Conservation (phyloP, 352 stramenopile species). For the Phytophthora pseudosyringae region DNA sequence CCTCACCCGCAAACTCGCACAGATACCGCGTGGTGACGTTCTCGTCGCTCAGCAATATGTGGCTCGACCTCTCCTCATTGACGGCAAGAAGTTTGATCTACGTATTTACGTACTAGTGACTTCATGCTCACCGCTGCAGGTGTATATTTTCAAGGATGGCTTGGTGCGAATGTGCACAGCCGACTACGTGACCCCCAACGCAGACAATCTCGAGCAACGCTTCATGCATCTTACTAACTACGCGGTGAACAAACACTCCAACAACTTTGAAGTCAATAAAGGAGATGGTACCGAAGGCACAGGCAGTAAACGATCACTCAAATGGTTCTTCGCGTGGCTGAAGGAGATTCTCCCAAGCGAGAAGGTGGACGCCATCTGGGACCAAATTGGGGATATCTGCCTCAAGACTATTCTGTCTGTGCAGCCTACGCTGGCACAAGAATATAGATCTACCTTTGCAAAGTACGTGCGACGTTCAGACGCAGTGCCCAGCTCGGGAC, state of each 20-base stretch:
- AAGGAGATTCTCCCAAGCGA: slow-evolving; percentile 60
- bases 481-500: slow-evolving; percentile 39
- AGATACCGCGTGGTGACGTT: slow-evolving; percentile 89
- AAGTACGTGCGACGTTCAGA: slow-evolving; percentile 77
- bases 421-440: slow-evolving; percentile 91
- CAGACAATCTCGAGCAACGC: slow-evolving; percentile 84
- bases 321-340: slow-evolving; percentile 94
- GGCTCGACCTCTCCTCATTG: slow-evolving; percentile 71
- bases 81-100: slow-evolving; percentile 94
- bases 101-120: slow-evolving; percentile 93
- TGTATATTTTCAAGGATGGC: slow-evolving; percentile 93
- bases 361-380: slow-evolving; percentile 87
- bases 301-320: slow-evolving; percentile 88
- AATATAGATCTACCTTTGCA: slow-evolving; percentile 91
- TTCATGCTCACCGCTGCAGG: slow-evolving; percentile 82
- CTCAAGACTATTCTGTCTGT: slow-evolving; percentile 95
- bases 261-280: slow-evolving; percentile 89
- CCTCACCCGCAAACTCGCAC: slow-evolving; percentile 90
- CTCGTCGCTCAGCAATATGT: slow-evolving; percentile 91
- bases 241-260: slow-evolving; percentile 91
- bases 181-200: slow-evolving; percentile 87
- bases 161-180: slow-evolving; percentile 91
- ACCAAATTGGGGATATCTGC: slow-evolving; percentile 93
- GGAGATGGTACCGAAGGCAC: slow-evolving; percentile 60
- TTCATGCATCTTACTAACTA: slow-evolving; percentile 95